These are phyloP conservation scores for Blastocystis sp. DNA, from an alignment of 352 stramenopile species.

Conservation along the genomic window DNA sequence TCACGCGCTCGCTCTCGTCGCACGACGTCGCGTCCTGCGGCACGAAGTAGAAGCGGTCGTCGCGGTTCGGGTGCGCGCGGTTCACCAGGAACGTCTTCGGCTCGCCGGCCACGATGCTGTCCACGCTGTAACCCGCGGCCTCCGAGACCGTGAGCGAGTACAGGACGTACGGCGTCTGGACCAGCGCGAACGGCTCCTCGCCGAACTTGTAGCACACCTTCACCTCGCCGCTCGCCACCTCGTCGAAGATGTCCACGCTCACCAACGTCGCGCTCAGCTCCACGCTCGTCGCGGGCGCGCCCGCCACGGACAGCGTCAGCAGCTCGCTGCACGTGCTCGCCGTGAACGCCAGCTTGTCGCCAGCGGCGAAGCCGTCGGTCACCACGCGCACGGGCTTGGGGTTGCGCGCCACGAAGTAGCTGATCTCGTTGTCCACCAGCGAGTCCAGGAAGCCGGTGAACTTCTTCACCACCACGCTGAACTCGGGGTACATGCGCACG, in stretches of 20 bases:
- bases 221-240: constrained; percentile 23
- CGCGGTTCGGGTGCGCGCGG: constrained; percentile 27
- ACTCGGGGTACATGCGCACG: constrained; percentile 2
- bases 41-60: constrained; percentile 65
- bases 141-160: constrained; percentile 36
- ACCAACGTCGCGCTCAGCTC: background rate
- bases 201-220: constrained; percentile 69
- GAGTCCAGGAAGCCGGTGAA: constrained; percentile 58
- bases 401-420: constrained; percentile 59
- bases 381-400: constrained; percentile 41
- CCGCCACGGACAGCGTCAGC: constrained; percentile 36
- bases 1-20: constrained; percentile 21
- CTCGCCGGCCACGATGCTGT: constrained; percentile 39
- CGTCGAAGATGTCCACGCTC: constrained; percentile 39
- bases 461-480: constrained; percentile 59
- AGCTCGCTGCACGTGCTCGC: background rate
- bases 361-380: constrained; percentile 41
- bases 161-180: constrained; percentile 41
- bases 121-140: background rate
- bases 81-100: constrained; percentile 55
- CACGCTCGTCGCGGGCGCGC: constrained; percentile 19
- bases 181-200: constrained; percentile 17
- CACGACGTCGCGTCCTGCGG: constrained; percentile 32
- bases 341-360: constrained; percentile 30
- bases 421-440: constrained; percentile 24